Evolutionary conservation across 257 asterid species (phyloP).

Genomic region (Solanum neorickii): DNA sequence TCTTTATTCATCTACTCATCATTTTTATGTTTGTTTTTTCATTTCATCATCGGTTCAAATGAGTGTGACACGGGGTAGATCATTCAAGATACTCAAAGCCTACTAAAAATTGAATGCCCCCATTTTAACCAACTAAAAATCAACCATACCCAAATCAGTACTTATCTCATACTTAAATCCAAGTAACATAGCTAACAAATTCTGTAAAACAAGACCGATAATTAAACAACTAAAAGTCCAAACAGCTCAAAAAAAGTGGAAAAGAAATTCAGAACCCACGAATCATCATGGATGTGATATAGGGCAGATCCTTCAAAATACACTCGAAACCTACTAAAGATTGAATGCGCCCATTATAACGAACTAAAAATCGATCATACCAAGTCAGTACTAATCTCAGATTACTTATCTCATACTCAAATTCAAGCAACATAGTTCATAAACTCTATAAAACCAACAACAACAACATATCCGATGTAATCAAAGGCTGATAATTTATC

Average conservation of each 20-base stretch:
- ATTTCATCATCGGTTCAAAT: neutral
- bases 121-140: neutral
- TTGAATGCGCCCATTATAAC: neutral
- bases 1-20: neutral
- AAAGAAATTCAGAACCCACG: neutral
- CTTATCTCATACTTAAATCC: neutral
- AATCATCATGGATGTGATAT: neutral
- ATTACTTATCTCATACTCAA: neutral
- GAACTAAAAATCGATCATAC: neutral
- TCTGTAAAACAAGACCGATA: neutral
- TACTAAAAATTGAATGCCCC: neutral
- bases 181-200: neutral
- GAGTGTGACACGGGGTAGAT: neutral
- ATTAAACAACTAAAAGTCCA: neutral
- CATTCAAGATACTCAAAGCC: neutral
- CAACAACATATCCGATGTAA: neutral
- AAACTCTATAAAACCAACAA: neutral
- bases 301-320: neutral
- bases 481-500: neutral
- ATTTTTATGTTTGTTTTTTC: neutral
- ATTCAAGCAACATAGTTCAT: neutral
- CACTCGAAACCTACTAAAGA: neutral
- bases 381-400: neutral
- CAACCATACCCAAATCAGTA: neutral
- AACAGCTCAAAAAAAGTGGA: neutral